A percentile compares a stretch with the other conserved stretches of the same genome.
phyloP scores from a whole-genome alignment of 176 grass and related monocot genomes.

The Aegilops umbellulata region DNA sequence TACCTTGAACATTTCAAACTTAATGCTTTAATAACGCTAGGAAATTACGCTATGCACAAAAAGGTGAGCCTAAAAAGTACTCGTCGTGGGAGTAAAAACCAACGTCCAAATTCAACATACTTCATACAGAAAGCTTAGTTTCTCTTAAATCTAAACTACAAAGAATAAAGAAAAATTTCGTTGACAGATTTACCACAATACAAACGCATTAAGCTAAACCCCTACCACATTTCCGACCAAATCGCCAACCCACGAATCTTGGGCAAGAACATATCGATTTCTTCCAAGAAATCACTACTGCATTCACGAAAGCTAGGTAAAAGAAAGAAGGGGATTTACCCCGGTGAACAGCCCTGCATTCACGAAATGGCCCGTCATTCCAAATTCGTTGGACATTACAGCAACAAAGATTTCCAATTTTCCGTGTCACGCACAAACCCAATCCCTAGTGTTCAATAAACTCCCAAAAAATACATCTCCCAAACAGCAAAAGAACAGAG shows the following conservation, averaged over 20 bases:
- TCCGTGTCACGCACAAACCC: too few species aligned
- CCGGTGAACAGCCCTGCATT: not conserved
- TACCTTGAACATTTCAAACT: not conserved
- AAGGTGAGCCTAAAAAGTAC: not conserved
- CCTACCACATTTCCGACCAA: not conserved
- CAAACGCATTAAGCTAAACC: not conserved
- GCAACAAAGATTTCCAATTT: not conserved
- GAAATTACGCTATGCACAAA: not conserved
- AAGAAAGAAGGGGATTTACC: not conserved
- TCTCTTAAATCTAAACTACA: not conserved
- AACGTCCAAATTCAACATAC: not conserved
- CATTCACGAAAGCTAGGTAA: not conserved
- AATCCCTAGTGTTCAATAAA: not conserved
- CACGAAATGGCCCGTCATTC: not conserved
- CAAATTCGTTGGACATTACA: not conserved
- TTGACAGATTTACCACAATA: not conserved
- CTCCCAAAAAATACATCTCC: not conserved
- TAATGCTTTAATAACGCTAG: not conserved
- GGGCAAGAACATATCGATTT: not conserved
- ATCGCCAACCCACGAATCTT: not conserved
- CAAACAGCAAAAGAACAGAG: not conserved
- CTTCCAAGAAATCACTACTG: not conserved
- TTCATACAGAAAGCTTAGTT: not conserved
- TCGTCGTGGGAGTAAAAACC: too few species aligned
- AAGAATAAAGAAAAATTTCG: not conserved